Base-by-base conservation (phyloP, 768 basidiomycete genomes). In the Hortiboletus campestris region DNA sequence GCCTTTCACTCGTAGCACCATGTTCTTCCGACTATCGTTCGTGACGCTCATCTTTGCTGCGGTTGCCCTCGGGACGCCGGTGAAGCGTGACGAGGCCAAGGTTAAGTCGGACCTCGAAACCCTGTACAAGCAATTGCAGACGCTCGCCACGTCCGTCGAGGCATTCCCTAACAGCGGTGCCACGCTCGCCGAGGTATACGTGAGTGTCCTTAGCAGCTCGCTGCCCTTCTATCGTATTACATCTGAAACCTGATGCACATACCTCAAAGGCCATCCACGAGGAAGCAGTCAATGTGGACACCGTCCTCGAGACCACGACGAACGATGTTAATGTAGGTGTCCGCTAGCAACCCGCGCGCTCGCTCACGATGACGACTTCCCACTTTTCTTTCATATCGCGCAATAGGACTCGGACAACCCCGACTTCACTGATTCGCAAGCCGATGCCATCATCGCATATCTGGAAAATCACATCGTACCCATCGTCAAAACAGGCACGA, bases 21-120 rank as follows among this genome's bases (percentile, higher is more conserved):
- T 64, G 63, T 31, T 49, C 39, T 34, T 63, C n/a, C 54, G n/a
- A 32, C 46, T 42, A 12, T 59, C 55, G 10, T 46, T 63, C 14
- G 40, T 60, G 36, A 43, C 35, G 6, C 57, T 64, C 38, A 2
- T 53, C 43, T 11, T 60, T 40, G 64, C 57, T 8, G 8, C 54
- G 38, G 40, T 35, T n/a, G 39, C 49, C 28, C 25, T 66, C 41
- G 64, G 57, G 10, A 38, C 36, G n/a, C 57, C 57, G 1, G 41
- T 54, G 44, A 56, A 46, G 49, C 64, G 57, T 41, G 51, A 45
- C 46, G n/a, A 6, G 2, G 5, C 2, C 4, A 4, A 29, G 36
- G 29, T 63, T 10, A 8, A 20, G 40, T 3, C 5, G 1, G 63
- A 55, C 43, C 20, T 65, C 14, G 0, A 34, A 2, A 0, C 0